These are phyloP conservation scores for Pyropia yezoensis DNA, from an alignment of 23 red algal genomes.

Conservation along the genomic window DNA sequence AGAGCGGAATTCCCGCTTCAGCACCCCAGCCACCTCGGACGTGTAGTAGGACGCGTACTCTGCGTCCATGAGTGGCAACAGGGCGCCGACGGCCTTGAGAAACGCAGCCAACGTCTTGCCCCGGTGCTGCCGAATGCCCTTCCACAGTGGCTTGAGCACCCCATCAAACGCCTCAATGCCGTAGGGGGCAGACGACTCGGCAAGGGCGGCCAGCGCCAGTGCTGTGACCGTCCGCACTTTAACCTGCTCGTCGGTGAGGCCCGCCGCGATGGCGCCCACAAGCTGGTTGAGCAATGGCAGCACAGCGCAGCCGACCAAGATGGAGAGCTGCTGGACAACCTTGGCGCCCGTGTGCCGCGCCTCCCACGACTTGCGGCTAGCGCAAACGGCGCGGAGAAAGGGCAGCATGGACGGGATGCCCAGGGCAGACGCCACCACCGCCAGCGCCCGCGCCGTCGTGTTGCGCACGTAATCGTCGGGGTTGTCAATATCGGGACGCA, in stretches of 20 bases:
- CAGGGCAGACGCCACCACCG: slow-evolving; percentile 77
- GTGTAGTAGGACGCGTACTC: slow-evolving; percentile 83
- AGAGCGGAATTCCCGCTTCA: slow-evolving; percentile 70
- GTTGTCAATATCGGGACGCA: slow-evolving; percentile 93
- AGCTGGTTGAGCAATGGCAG: slow-evolving; percentile 72
- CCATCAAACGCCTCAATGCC: slow-evolving; percentile 91
- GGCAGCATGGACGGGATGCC: slow-evolving; percentile 78
- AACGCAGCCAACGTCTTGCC: slow-evolving; percentile 82
- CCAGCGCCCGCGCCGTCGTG: slow-evolving; percentile 80
- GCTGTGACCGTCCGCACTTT: slow-evolving; percentile 75
- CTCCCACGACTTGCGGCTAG: slow-evolving; percentile 85
- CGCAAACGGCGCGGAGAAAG: slow-evolving; percentile 79
- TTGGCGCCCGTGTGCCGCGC: slow-evolving; percentile 87
- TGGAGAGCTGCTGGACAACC: slow-evolving; percentile 77
- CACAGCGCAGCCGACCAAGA: slow-evolving; percentile 63
- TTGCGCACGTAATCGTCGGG: slow-evolving; percentile 92
- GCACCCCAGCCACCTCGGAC: slow-evolving; percentile 57
- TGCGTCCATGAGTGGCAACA: slow-evolving; percentile 78
- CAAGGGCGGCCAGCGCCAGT: slow-evolving; percentile 64
- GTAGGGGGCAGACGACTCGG: slow-evolving; percentile 79
- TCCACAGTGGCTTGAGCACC: slow-evolving; percentile 75
- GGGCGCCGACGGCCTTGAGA: slow-evolving; percentile 73
- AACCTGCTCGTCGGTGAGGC: slow-evolving; percentile 72
- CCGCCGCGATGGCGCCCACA: slow-evolving; percentile 54
- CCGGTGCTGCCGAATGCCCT: slow-evolving; percentile 69